Evolutionary conservation across 345 rosid genomes (phyloP).

Genomic region (Viola odorata): DNA sequence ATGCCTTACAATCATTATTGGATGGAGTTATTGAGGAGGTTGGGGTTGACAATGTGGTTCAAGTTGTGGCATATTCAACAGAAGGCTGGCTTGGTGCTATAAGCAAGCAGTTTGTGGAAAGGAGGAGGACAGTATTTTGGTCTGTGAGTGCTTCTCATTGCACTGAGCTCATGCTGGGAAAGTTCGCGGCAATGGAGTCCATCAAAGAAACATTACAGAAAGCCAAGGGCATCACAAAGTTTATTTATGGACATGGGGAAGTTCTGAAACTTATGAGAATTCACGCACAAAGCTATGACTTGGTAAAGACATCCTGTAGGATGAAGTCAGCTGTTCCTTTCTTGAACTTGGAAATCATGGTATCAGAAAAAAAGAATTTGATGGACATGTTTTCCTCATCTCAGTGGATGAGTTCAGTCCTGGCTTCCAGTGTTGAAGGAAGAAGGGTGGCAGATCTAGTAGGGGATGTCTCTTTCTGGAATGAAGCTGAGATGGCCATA

Average conservation of each 20-base stretch:
- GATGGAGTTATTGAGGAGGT: constrained; percentile 38
- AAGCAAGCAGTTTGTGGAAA: constrained; percentile 34
- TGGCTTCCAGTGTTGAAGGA: constrained; percentile 31
- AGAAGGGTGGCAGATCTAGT: constrained; percentile 28
- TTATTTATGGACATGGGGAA: constrained; percentile 26
- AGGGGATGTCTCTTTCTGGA: constrained; percentile 45
- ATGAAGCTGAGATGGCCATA: constrained; percentile 31
- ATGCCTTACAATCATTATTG: constrained; percentile 31
- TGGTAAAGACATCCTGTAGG: constrained; percentile 29
- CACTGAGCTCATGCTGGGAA: constrained; percentile 49
- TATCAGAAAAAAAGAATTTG: constrained; percentile 35
- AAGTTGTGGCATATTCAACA: constrained; percentile 42
- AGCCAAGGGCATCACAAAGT: constrained; percentile 32
- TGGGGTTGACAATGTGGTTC: constrained; percentile 50
- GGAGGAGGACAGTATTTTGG: constrained; percentile 42
- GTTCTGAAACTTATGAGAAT: constrained; percentile 27
- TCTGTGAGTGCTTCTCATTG: constrained; percentile 50
- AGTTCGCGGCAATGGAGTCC: constrained; percentile 23
- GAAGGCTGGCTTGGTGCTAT: constrained; percentile 45
- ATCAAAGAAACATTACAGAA: constrained; percentile 27
- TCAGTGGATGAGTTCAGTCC: constrained; percentile 30
- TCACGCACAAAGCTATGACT: constrained; percentile 19
- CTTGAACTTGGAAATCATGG: constrained; percentile 40
- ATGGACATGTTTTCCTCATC: constrained; percentile 37
- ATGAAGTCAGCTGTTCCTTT: constrained; percentile 34